A percentile compares a stretch with the other conserved stretches of the same genome.
These are phyloP conservation scores for Solanum tacnaense DNA, from an alignment of 257 asterid species.

Conservation along the genomic window DNA sequence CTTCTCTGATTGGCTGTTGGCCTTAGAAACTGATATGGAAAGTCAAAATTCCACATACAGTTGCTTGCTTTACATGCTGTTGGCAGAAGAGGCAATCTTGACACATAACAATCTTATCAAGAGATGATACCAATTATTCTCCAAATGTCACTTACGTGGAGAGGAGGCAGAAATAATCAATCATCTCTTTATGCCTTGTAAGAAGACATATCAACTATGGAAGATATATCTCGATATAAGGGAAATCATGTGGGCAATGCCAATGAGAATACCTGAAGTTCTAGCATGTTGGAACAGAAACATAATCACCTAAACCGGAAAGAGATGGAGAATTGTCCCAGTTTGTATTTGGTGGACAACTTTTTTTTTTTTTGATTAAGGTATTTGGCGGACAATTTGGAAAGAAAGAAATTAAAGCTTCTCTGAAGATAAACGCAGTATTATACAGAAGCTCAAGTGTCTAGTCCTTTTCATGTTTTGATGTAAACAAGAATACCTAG, in stretches of 20 bases:
- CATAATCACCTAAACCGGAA: not conserved
- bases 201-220: not conserved
- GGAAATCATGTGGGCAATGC: not conserved
- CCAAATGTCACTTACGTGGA: not conserved
- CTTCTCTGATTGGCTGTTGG: not conserved
- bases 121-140: not conserved
- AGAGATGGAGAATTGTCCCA: not conserved
- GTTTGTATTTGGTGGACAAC: not conserved
- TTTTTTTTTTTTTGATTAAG: not conserved
- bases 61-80: not conserved
- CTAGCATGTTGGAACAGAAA: not conserved
- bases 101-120: not conserved
- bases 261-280: not conserved
- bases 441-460: not conserved
- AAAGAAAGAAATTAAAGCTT: not conserved
- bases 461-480: not conserved
- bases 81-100: not conserved
- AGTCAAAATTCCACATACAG: not conserved
- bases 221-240: not conserved
- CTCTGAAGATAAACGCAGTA: not conserved
- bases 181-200: not conserved
- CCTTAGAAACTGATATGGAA: not conserved
- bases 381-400: not conserved
- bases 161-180: not conserved
- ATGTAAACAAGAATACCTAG: not conserved